Evolutionary conservation across 2,329 filamentous ascomycete species (phyloP).

Genomic region (Fulvia fulva): DNA sequence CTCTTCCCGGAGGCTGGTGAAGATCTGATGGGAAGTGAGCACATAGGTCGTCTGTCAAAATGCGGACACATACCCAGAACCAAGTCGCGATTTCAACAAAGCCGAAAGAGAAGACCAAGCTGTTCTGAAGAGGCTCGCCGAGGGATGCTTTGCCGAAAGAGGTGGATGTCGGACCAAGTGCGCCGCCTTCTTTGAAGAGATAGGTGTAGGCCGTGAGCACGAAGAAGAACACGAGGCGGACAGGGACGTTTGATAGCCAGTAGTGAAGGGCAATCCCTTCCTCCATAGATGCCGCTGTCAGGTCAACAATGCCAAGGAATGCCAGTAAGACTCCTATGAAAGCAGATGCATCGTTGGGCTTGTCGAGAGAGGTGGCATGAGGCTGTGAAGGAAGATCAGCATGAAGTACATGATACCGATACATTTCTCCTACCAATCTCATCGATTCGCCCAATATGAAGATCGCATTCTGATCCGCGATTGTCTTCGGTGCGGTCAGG

Average conservation of each 20-base stretch:
- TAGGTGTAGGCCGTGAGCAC: conserved; percentile 61
- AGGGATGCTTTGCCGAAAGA: conserved; percentile 24
- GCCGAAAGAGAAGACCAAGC: conserved; percentile 77
- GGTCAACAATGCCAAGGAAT: conserved; percentile 50
- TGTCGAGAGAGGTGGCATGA: conserved; percentile 62
- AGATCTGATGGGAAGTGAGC: conserved; percentile 39
- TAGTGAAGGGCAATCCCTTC: conserved; percentile 43
- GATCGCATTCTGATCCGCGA: conserved; percentile 77
- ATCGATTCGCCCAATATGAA: conserved; percentile 79
- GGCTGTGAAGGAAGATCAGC: conserved; percentile 46
- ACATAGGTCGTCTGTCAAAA: neutral
- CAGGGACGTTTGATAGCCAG: conserved; percentile 53
- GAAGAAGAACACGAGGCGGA: conserved; percentile 64
- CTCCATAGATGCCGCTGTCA: conserved; percentile 44
- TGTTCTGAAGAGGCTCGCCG: conserved; percentile 70
- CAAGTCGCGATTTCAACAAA: conserved; percentile 80
- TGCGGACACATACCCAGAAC: conserved; percentile 67
- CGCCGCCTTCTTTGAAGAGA: conserved; percentile 54
- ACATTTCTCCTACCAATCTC: conserved; percentile 61
- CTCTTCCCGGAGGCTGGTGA: conserved; percentile 67
- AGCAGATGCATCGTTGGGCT: conserved; percentile 63
- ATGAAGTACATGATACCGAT: neutral
- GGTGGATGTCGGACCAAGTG: conserved; percentile 33
- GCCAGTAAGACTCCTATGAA: conserved; percentile 67
- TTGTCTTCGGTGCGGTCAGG: conserved; percentile 64